Evolutionary conservation across 768 basidiomycete genomes (phyloP).

Genomic region (Myochromella boudieri): DNA sequence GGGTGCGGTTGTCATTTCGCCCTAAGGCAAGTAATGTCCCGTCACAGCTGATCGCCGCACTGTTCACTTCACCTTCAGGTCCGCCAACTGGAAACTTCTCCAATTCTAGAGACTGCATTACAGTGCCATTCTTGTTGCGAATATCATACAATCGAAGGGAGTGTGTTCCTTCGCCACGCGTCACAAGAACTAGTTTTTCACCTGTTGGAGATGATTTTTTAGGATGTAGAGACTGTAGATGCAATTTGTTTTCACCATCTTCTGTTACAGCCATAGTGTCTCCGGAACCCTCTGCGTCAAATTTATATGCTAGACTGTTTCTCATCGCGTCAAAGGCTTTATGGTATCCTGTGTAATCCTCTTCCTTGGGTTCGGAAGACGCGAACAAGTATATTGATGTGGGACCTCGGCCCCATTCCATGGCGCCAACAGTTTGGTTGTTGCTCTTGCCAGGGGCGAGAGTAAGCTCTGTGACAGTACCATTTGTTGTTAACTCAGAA

Average conservation of each 20-base stretch:
- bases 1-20: constrained; percentile 55
- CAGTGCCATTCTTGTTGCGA: constrained; percentile 26
- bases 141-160: constrained; percentile 56
- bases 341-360: constrained; percentile 41
- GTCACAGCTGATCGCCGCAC: constrained; percentile 57
- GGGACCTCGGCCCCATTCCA: constrained; percentile 49
- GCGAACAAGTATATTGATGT: constrained; percentile 47
- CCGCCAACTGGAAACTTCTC: constrained; percentile 30
- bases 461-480: constrained; percentile 7
- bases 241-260: constrained; percentile 42
- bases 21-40: constrained; percentile 59
- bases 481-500: constrained; percentile 12
- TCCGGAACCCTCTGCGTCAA: constrained; percentile 52
- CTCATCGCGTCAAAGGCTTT: constrained; percentile 44
- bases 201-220: too few relatives aligned
- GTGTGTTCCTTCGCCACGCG: constrained; percentile 26
- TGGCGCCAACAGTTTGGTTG: constrained; percentile 38
- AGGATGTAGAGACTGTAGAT: too few relatives aligned
- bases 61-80: constrained; percentile 46
- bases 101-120: constrained; percentile 30
- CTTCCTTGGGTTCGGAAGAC: constrained; percentile 49
- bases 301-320: constrained; percentile 23
- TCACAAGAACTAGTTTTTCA: constrained; percentile 30
- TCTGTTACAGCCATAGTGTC: constrained; percentile 49
- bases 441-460: constrained; percentile 16